Percentiles rank a stretch among this genome's conserved stretches.
Evolutionary conservation across 2,329 filamentous ascomycete genomes (phyloP).

Genomic region (Ploettnerulaceae sp.): DNA sequence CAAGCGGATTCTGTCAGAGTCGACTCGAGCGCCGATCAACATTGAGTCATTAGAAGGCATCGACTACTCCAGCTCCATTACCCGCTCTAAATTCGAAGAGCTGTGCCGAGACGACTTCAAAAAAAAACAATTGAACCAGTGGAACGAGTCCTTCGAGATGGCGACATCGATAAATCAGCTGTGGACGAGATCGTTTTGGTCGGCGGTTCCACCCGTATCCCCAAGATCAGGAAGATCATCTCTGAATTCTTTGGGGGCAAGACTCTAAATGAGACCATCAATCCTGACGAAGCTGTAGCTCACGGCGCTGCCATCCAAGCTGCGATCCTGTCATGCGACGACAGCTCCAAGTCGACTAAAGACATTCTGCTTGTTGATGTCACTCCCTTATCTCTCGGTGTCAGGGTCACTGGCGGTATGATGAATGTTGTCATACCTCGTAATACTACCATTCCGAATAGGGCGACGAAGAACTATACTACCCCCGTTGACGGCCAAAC

Average conservation of each 20-base stretch:
- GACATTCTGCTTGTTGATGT: conserved; percentile 98
- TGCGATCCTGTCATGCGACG: conserved; percentile 94
- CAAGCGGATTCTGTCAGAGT: conserved; percentile 96
- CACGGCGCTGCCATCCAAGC: conserved; percentile 98
- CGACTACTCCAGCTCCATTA: conserved; percentile 99
- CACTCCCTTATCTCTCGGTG: conserved; percentile 90
- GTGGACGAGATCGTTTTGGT: conserved; percentile 99
- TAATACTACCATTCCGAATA: conserved; percentile 98
- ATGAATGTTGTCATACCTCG: conserved; percentile 99
- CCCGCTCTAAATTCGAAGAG: conserved; percentile 98
- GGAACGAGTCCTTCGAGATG: conserved; percentile 91
- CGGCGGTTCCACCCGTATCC: conserved; percentile 97
- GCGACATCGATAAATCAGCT: conserved; percentile 95
- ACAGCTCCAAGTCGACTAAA: conserved; percentile 93
- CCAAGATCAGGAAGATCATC: conserved; percentile 97
- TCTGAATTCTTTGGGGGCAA: conserved; percentile 99
- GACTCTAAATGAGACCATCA: conserved; percentile 99
- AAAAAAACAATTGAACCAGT: conserved; percentile 94
- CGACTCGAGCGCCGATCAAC: conserved; percentile 95
- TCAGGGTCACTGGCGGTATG: conserved; percentile 99
- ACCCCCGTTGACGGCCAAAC: conserved; percentile 99
- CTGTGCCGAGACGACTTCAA: conserved; percentile 99
- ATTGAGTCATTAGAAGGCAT: conserved; percentile 98
- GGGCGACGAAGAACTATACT: conserved; percentile 99
- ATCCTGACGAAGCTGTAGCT: conserved; percentile 97